Evolutionary conservation across 2,329 filamentous ascomycete species (phyloP), one percentile per base, ranked within the genome.

Genomic region (Exophiala sp.): DNA sequence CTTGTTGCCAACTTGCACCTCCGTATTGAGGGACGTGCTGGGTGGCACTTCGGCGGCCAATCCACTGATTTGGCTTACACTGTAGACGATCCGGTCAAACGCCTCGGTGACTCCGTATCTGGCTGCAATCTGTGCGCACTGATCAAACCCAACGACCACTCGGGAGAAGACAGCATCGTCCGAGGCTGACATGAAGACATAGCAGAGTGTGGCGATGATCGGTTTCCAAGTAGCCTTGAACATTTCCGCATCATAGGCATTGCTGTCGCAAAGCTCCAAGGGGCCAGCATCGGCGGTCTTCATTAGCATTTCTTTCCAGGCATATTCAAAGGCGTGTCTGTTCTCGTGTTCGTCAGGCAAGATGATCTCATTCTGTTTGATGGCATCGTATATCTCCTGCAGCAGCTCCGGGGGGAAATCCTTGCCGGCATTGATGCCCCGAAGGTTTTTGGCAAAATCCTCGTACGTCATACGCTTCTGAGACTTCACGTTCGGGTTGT

Each of bases 151-250:
- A 41, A 87, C 87, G 22, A 97, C 88, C 14, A 98, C 86, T 52
- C 93, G 82, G 29, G 88, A 88, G 65, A 95, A 98, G 2, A 98
- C 93, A 0, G 91, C 81, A 66, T 98, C 93, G 63, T 98, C 94
- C 0, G 89, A 95, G 13, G 94, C 94, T 29, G 91, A 97, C 85
- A 97, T 95, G 72, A 98, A 98, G 2, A 98, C 93, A 64, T 97
- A 98, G 10, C 93, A 94, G 47, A 98, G 73, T 0, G 94, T 97
- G 2, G 93, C 90, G 30, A 98, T 79, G 43, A 98, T 89, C 0
- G 94, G 91, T 65, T 82, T 89, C 93, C 94, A 98, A 0, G 90
- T 96, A 18, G 89, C 86, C 50, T 86, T 83, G 66, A 98, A 98
- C 88, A 98, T 96, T 65, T 98, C 90, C 2, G 90, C 88, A 67